Percentiles rank a stretch among this genome's conserved stretches.
Evolutionary conservation across 2,329 filamentous ascomycete genomes (phyloP).

Genomic region (Fusarium ambrosium): DNA sequence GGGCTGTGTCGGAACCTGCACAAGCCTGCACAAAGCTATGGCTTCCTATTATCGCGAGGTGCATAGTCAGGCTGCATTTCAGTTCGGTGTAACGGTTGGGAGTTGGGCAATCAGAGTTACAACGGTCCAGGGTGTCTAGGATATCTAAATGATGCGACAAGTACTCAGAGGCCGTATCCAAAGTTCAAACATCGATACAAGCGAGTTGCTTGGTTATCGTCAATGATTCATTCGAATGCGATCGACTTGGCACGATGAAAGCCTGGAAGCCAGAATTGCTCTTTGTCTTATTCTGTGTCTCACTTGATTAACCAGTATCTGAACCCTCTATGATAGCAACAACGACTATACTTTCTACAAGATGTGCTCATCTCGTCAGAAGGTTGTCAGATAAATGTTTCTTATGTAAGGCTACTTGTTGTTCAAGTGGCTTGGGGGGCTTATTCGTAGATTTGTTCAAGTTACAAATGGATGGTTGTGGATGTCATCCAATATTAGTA

Average conservation of each 20-base stretch:
- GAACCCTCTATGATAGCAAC: neutral
- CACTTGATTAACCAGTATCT: neutral
- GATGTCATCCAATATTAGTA: neutral
- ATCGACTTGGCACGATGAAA: neutral
- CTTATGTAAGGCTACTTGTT: neutral
- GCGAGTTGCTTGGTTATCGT: neutral
- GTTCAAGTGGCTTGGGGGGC: neutral
- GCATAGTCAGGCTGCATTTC: constrained; percentile 4
- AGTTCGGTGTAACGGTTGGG: neutral
- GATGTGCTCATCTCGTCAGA: neutral
- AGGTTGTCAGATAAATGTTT: neutral
- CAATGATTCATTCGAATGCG: neutral
- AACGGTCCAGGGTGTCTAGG: neutral
- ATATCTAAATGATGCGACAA: neutral
- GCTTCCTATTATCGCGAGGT: neutral
- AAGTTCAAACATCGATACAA: neutral
- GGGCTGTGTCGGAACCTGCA: neutral
- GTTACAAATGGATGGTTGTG: neutral
- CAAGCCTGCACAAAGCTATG: constrained; percentile 1
- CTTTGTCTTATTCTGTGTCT: neutral
- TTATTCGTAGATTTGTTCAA: neutral
- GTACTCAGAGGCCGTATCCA: neutral
- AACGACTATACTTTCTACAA: neutral
- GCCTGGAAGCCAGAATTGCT: neutral
- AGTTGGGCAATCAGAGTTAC: neutral